A percentile compares a stretch with the other conserved stretches of the same genome.
Conservation (phyloP, 1,139 yeast genomes). For the Yamadazyma dendronema region DNA sequence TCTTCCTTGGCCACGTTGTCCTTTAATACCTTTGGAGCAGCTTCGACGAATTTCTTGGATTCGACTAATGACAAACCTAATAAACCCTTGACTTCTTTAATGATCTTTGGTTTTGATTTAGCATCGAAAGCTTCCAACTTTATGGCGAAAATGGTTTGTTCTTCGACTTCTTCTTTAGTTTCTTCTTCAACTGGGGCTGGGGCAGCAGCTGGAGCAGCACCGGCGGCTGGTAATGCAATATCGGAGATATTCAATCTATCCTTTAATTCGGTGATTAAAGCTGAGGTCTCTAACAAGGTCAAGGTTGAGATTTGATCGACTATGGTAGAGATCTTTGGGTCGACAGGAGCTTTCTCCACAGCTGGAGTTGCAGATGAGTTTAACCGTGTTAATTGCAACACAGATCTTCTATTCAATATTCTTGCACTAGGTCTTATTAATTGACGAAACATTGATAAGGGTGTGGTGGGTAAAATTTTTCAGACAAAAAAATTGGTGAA, state of each 20-base stretch:
- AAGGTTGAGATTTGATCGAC: slow-evolving; percentile 89
- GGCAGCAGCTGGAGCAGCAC: slow-evolving; percentile 67
- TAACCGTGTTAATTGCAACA: slow-evolving; percentile 31
- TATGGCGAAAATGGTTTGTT: slow-evolving; percentile 88
- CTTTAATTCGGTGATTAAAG: slow-evolving; percentile 80
- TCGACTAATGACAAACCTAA: slow-evolving; percentile 93
- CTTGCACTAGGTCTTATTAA: slow-evolving; percentile 38
- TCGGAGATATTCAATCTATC: slow-evolving; percentile 88
- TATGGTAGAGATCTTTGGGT: slow-evolving; percentile 83
- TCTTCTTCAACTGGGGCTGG: slow-evolving; percentile 76
- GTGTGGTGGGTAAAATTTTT: neutral
- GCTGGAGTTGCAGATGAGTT: slow-evolving; percentile 51
- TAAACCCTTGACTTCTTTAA: slow-evolving; percentile 91
- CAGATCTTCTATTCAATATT: slow-evolving; percentile 26
- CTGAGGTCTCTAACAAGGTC: slow-evolving; percentile 86
- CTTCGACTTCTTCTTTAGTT: slow-evolving; percentile 79
- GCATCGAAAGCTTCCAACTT: slow-evolving; percentile 94
- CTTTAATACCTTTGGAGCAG: slow-evolving; percentile 92
- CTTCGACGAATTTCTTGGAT: slow-evolving; percentile 95
- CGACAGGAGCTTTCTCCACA: slow-evolving; percentile 53
- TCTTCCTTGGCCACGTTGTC: slow-evolving; percentile 87
- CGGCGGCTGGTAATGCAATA: slow-evolving; percentile 79
- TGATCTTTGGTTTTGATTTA: slow-evolving; percentile 94
- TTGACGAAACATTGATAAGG: slow-evolving; percentile 30
- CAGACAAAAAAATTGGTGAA: slow-evolving; percentile 1